A percentile compares a stretch with the other conserved stretches of the same genome.
Evolutionary conservation across 208 protist genomes (phyloP).

Genomic region (Endotrypanum monterogeii): DNA sequence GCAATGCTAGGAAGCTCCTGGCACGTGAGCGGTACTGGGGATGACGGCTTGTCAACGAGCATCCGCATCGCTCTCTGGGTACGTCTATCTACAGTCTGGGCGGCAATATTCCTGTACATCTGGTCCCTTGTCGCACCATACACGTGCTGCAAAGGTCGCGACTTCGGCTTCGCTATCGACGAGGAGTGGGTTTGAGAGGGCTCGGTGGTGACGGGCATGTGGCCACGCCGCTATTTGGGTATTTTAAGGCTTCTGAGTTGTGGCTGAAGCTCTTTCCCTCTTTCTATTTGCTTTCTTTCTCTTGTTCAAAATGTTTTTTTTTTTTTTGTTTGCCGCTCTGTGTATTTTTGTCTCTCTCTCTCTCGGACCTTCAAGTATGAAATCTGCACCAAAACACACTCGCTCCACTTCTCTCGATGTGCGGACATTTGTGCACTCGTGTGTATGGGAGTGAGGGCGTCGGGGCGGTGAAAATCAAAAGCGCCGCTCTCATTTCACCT

Average conservation of each 20-base stretch:
- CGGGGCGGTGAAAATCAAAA: too few species aligned
- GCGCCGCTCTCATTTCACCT: too few species aligned
- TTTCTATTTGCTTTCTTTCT: neutral
- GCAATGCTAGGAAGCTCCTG: constrained; percentile 93
- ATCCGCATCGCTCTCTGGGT: constrained; percentile 90
- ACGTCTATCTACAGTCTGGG: constrained; percentile 84
- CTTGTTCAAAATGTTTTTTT: neutral
- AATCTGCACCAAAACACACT: neutral
- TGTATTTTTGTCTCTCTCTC: neutral
- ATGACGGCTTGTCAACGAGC: constrained; percentile 44
- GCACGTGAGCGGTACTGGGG: constrained; percentile 77
- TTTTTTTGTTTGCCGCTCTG: neutral
- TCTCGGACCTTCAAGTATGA: neutral
- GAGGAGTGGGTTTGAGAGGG: constrained; percentile 45
- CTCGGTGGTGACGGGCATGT: too few species aligned
- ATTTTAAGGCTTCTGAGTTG: too few species aligned
- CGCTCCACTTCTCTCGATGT: neutral
- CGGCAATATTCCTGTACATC: constrained; percentile 83
- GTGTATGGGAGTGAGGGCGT: neutral
- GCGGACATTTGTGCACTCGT: too few species aligned
- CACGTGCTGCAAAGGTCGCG: constrained; percentile 85
- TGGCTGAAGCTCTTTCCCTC: neutral
- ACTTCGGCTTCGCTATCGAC: constrained; percentile 82
- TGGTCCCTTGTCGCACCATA: constrained; percentile 94
- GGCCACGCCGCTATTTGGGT: too few species aligned